Percentiles rank a stretch among this genome's conserved stretches.
Evolutionary conservation across 2,329 filamentous ascomycete species (phyloP).

Genomic region (Knoxdaviesia proteae): DNA sequence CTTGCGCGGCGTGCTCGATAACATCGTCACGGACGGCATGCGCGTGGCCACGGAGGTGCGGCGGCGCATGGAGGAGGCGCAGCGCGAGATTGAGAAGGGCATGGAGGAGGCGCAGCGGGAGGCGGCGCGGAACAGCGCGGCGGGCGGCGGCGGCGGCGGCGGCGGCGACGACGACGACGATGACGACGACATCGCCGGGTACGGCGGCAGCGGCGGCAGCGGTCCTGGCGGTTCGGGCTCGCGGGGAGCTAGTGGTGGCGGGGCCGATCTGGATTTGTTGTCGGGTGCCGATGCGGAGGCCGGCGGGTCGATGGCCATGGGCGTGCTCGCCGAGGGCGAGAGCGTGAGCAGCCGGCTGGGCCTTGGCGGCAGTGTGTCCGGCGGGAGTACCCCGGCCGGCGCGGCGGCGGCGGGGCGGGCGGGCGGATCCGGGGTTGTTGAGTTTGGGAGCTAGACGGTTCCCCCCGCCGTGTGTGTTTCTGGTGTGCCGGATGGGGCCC

Average conservation of each 20-base stretch:
- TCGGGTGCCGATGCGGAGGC: constrained; percentile 57
- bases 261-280: constrained; percentile 48
- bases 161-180: constrained; percentile 44
- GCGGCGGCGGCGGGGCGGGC: no score
- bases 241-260: constrained; percentile 28
- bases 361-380: no score
- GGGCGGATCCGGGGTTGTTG: no score
- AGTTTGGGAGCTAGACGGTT: no score
- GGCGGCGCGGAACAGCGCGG: constrained; percentile 51
- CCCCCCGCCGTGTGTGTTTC: no score
- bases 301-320: constrained; percentile 18
- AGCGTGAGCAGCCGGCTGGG: no score
- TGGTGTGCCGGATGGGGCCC: no score
- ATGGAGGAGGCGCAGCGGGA: constrained; percentile 41
- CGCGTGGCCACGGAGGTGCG: constrained; percentile 83
- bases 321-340: not conserved
- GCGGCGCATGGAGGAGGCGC: constrained; percentile 85
- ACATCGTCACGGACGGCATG: constrained; percentile 95
- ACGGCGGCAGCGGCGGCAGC: constrained; percentile 11
- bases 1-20: constrained; percentile 80
- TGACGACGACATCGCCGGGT: constrained; percentile 21
- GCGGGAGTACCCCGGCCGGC: no score
- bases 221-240: constrained; percentile 13
- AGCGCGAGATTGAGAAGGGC: constrained; percentile 74
- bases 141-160: constrained; percentile 25